Base-by-base conservation (phyloP, 2,329 filamentous ascomycete genomes). In the Apiospora malaysiana region DNA sequence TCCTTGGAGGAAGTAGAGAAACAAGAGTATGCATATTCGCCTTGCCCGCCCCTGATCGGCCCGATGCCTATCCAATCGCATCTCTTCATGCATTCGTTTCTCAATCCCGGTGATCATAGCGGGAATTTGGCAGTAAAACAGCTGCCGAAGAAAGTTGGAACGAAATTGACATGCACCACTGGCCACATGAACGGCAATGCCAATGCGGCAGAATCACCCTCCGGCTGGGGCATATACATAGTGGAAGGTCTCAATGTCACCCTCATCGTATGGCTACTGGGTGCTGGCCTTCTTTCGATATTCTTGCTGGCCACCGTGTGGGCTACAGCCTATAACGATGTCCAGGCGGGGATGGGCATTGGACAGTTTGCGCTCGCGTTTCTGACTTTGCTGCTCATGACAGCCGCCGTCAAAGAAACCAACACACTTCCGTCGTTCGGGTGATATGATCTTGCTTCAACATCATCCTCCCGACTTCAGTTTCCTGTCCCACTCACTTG, bases 31-130 rank as follows among this genome's bases (percentile, higher is more conserved):
- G 56, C 69, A 8, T 73, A 73, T 45, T 63, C 40, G 1, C 75
- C 75, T 6, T 76, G 72, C 40, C 74, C 74, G 0, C 73, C 75
- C 18, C 59, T n/a, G 5, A 69, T 74, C 16, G 72, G 73, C 2
- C 7, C 43, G 2, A 8, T 75, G 9, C 75, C 75, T 0, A 70
- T 76, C 1, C 72, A 71, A 2, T 70, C 72, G 16, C 72, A 76
- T 45, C 51, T 76, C 10, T 76, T 75, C 40, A 76, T 76, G 74
- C 75, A 76, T 51, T 72, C 71, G 1, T 75, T 76, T 32, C 59
- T 73, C 12, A 71, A 75, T 21, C 72, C 72, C 0, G 71, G 72
- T 0, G 74, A 76, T 14, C 75, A 76, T 49, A 66, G 32, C 72
- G 7, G 73, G 0, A 40, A 21, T 0, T 25, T 72, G 25, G 71